A percentile compares a stretch with the other conserved stretches of the same genome.
phyloP scores from a whole-genome alignment of 805 yeast genomes.

The Deakozyma indianensis region DNA sequence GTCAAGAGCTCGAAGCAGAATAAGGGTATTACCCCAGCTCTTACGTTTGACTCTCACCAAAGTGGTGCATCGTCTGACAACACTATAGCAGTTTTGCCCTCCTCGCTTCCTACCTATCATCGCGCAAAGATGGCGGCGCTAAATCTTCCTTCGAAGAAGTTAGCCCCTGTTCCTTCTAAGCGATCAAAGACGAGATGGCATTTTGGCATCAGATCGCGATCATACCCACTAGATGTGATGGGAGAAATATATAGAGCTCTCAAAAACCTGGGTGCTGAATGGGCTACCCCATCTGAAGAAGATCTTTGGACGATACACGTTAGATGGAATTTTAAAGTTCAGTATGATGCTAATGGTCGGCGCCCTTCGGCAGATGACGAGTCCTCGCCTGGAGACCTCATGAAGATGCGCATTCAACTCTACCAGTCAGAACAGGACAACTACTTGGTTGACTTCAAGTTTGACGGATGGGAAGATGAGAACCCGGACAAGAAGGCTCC shows the following conservation, averaged over 20 bases:
- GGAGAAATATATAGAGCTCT: conserved; percentile 94
- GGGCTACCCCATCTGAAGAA: conserved; percentile 91
- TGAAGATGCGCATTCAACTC: conserved; percentile 94
- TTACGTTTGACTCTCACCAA: conserved; percentile 25
- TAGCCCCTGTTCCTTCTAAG: conserved; percentile 40
- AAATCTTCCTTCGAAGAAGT: conserved; percentile 30
- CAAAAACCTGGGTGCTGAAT: conserved; percentile 88
- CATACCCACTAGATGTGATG: conserved; percentile 96
- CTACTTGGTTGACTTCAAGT: conserved; percentile 90
- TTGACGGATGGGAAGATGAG: conserved; percentile 80
- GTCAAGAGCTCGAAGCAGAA: conserved; percentile 4
- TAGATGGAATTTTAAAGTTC: conserved; percentile 61
- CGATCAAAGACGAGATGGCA: conserved; percentile 96
- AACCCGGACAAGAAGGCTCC: conserved; percentile 5
- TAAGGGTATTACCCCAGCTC: conserved; percentile 22
- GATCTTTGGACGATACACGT: conserved; percentile 93
- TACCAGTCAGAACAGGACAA: conserved; percentile 94
- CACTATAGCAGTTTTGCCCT: conserved; percentile 84
- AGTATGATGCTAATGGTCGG: conserved; percentile 1
- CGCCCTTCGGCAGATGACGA: conserved; percentile 2
- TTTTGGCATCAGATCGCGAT: conserved; percentile 90
- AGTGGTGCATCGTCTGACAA: conserved; percentile 28
- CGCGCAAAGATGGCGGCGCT: conserved; percentile 74
- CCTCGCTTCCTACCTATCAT: conserved; percentile 88
- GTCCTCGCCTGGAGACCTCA: conserved; percentile 36